Conservation (phyloP, 495 filamentous ascomycete genomes). For the Penicillium roqueforti region DNA sequence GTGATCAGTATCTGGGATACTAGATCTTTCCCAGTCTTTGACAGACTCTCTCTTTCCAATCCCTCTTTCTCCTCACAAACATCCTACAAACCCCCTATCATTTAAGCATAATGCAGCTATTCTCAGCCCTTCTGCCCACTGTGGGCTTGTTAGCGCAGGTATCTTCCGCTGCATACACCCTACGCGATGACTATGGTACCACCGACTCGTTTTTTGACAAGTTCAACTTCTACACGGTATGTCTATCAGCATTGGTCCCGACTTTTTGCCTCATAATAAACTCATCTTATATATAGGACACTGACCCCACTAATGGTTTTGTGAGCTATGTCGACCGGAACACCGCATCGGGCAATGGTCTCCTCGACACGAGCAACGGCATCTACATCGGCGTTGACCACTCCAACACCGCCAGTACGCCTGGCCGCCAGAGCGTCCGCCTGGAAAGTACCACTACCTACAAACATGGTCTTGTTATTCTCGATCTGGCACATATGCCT, state of each 20-base stretch:
- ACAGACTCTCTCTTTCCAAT: conserved; percentile 15
- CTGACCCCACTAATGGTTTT: conserved; percentile 67
- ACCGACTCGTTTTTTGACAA: conserved; percentile 50
- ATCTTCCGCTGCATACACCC: conserved; percentile 43
- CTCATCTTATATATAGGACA: conserved; percentile 15
- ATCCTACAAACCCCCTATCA: background rate
- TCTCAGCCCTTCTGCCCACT: conserved; percentile 36
- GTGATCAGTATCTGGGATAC: conserved; percentile 7
- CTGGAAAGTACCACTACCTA: conserved; percentile 52
- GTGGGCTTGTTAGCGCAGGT: conserved; percentile 40
- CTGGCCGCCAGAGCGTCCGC: conserved; percentile 55
- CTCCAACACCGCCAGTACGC: conserved; percentile 34
- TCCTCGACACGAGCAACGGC: conserved; percentile 48
- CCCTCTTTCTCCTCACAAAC: conserved; percentile 3
- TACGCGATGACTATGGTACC: conserved; percentile 44
- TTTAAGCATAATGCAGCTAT: conserved; percentile 35
- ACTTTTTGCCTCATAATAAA: conserved; percentile 26
- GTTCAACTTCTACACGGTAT: conserved; percentile 48
- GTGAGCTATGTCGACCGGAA: conserved; percentile 56
- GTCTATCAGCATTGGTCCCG: conserved; percentile 1
- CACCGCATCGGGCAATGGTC: conserved; percentile 47
- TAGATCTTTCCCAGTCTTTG: conserved; percentile 15
- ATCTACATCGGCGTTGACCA: conserved; percentile 46
- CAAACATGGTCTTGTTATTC: conserved; percentile 52
- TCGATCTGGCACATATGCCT: conserved; percentile 58